phyloP scores from a whole-genome alignment of 352 stramenopile genomes.

The Phytopythium aichiense region DNA sequence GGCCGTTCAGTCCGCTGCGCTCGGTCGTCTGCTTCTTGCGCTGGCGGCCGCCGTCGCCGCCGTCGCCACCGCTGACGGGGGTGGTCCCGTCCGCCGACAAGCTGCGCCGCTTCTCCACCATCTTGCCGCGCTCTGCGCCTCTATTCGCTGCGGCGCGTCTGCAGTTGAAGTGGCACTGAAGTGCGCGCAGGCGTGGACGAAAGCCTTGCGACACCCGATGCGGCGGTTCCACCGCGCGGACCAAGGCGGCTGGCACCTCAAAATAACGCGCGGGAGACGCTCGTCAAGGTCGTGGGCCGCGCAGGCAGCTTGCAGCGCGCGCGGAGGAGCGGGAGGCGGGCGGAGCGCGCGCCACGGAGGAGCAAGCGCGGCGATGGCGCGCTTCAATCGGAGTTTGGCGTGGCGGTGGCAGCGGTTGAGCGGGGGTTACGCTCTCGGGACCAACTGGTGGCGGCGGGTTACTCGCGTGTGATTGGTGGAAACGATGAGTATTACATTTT shows the following conservation, averaged over 20 bases:
- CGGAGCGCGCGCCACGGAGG: not conserved
- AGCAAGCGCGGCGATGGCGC: not conserved
- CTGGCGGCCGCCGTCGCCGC: slow-evolving; percentile 14
- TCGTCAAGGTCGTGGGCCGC: not conserved
- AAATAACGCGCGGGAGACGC: not conserved
- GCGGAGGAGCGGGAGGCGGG: not conserved
- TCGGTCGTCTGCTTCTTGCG: slow-evolving; percentile 25
- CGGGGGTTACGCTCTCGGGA: slow-evolving; percentile 1
- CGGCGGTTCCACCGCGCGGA: not conserved
- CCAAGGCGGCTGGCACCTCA: not conserved
- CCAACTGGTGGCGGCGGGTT: slow-evolving; percentile 3
- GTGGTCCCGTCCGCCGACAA: slow-evolving; percentile 9
- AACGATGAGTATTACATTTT: not conserved
- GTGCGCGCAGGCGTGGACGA: not conserved
- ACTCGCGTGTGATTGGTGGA: slow-evolving; percentile 1
- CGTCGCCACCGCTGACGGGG: too few species aligned
- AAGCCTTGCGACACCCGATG: not conserved
- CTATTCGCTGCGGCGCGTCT: not conserved
- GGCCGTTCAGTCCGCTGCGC: not conserved
- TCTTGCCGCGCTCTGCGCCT: not conserved
- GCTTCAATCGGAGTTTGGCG: not conserved
- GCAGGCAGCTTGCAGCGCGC: not conserved
- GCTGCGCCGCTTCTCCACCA: slow-evolving; percentile 53
- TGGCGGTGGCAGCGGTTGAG: not conserved
- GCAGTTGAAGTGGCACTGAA: too few species aligned